Conservation (phyloP, 192 early-diverging fungal species). For the Lunasporangiospora selenospora region DNA sequence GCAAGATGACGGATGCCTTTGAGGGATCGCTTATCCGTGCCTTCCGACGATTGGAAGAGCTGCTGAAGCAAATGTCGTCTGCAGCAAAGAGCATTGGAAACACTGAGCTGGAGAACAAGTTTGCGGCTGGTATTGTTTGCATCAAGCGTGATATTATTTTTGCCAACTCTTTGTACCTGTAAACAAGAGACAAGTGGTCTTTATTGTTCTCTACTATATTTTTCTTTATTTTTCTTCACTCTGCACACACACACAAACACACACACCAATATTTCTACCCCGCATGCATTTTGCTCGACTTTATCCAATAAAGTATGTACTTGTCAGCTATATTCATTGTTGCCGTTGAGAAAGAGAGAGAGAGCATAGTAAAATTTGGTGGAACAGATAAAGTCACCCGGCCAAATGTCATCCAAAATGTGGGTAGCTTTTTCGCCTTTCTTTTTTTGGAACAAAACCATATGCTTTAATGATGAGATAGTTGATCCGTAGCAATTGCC, state of each 20-base stretch:
- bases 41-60: conserved; percentile 89
- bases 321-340: too few relatives aligned
- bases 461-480: too few relatives aligned
- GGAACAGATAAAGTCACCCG: too few relatives aligned
- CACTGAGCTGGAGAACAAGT: conserved; percentile 91
- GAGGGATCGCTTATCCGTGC: conserved; percentile 94
- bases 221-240: background rate
- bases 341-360: too few relatives aligned
- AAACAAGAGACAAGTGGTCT: conserved; percentile 20
- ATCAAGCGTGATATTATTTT: conserved; percentile 99
- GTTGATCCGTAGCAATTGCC: too few relatives aligned
- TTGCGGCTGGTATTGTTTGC: conserved; percentile 88
- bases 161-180: conserved; percentile 92
- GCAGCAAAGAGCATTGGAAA: conserved; percentile 97
- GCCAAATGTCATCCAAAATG: too few relatives aligned
- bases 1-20: conserved; percentile 93
- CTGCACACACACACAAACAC: too few relatives aligned
- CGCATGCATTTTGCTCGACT: background rate
- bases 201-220: background rate
- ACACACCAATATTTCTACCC: too few relatives aligned
- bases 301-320: background rate
- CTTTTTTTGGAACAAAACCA: too few relatives aligned
- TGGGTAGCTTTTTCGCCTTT: too few relatives aligned
- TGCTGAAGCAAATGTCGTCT: conserved; percentile 86
- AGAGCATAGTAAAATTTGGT: too few relatives aligned